Evolutionary conservation across 164 flowering plant genomes (phyloP), one percentile per base, ranked within the genome.

Genomic region (Santalum album): DNA sequence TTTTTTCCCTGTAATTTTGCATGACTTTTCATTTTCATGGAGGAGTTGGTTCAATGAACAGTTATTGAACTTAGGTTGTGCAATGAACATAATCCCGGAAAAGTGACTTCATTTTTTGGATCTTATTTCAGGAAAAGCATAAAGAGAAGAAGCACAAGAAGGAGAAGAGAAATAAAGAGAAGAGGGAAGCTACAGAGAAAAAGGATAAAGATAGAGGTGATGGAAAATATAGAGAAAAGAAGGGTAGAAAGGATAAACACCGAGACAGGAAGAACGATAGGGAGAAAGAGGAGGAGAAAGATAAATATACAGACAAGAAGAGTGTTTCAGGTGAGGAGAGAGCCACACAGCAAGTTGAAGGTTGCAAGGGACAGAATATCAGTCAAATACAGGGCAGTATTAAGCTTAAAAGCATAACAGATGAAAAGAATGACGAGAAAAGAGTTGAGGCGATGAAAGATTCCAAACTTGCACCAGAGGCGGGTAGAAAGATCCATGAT

Each of bases 161-260:
- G 59, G 89, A 77, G 40, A 85, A 72, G 65, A 75, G 55, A 59
- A 77, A 79, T 46, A 78, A 63, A 53, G 81, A 76, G 20, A 72
- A 63, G 68, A 74, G 62, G 52, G 78, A 78, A 54, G 77, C 65
- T 22, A 45, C 20, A 20, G 49, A 20, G 21, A 35, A 77, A 75
- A 49, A 59, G 57, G 68, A 75, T 54, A 69, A 67, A 51, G 75
- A 75, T 27, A 70, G 60, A 57, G 65, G 65, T 66, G 70, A 68
- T 54, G 75, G 63, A 43, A 78, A 75, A 51, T 75, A 69, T 34
- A 74, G 45, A 57, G 90, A 84, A 36, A 80, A 82, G n/a, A n/a
- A n/a, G 78, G 82, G 80, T 40, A 72, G 67, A 49, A 80, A 82
- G 70, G 87, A 81, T 44, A 83, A 75, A 44, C 75, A 72, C 61